Conservation (phyloP, 306 rosid genomes). For the Bauhinia variegata region DNA sequence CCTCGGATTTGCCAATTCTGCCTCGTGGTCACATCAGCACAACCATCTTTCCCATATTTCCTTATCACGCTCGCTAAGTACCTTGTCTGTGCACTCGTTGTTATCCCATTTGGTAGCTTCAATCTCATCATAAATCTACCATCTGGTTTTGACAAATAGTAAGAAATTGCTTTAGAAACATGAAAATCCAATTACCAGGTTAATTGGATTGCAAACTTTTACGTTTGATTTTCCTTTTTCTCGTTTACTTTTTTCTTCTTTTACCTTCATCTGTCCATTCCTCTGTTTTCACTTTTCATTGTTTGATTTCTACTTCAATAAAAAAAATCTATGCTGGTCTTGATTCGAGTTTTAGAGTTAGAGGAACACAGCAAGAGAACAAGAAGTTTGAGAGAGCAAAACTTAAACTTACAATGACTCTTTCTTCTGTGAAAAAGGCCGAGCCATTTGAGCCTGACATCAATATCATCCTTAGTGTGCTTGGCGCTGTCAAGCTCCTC, state of each 20-base stretch:
- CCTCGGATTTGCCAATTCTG: conserved; percentile 99
- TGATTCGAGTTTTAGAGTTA: too few species aligned
- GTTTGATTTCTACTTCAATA: too few species aligned
- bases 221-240: too few species aligned
- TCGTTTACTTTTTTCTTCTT: too few species aligned
- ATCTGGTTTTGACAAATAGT: conserved; percentile 52
- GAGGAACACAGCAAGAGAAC: too few species aligned
- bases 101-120: conserved; percentile 94
- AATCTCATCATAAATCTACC: conserved; percentile 98
- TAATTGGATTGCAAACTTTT: too few species aligned
- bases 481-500: conserved; percentile 74
- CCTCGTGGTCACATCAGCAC: conserved; percentile 93
- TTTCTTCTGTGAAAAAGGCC: conserved; percentile 94
- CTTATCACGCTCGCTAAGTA: conserved; percentile 78
- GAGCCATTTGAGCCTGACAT: conserved; percentile 97
- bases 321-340: too few species aligned
- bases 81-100: conserved; percentile 83
- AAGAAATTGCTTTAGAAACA: conserved; percentile 16
- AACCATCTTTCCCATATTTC: conserved; percentile 88
- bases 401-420: conserved; percentile 86
- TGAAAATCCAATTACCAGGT: too few species aligned
- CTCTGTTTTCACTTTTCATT: too few species aligned
- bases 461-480: conserved; percentile 75
- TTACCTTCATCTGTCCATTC: too few species aligned
- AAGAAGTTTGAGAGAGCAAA: background rate